Percentiles rank a stretch among this genome's conserved stretches.
These are phyloP conservation scores for Cotoneaster glaucophyllus DNA, from an alignment of 306 rosid species.

Conservation along the genomic window DNA sequence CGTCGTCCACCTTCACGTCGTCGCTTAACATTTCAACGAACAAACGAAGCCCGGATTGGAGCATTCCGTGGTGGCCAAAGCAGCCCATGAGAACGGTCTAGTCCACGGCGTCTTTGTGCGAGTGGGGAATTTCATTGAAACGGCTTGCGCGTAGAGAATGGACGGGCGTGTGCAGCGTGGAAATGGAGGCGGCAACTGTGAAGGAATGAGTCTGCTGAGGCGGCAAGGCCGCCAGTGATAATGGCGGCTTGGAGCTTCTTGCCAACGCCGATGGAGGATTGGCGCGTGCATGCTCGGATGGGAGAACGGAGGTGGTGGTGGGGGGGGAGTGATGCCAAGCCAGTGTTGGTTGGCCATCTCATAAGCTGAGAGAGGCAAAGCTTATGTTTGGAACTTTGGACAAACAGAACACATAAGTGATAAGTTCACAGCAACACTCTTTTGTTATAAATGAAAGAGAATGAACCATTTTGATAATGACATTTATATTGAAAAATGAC, in stretches of 20 bases:
- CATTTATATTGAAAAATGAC: too few relatives aligned
- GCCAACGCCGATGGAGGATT: slow-evolving; percentile 41
- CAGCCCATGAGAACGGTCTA: slow-evolving; percentile 52
- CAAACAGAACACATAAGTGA: neutral
- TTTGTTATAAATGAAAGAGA: too few relatives aligned
- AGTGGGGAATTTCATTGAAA: slow-evolving; percentile 54
- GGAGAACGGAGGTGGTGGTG: slow-evolving; percentile 46
- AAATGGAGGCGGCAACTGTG: slow-evolving; percentile 57
- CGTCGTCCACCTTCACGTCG: slow-evolving; percentile 32
- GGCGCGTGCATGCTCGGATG: slow-evolving; percentile 47
- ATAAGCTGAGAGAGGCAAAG: slow-evolving; percentile 6
- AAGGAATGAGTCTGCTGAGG: slow-evolving; percentile 43
- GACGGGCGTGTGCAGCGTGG: slow-evolving; percentile 11
- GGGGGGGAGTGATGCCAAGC: slow-evolving; percentile 16
- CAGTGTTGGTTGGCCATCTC: slow-evolving; percentile 33
- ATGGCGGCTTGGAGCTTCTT: slow-evolving; percentile 56
- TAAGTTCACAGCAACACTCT: too few relatives aligned
- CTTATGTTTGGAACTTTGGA: neutral
- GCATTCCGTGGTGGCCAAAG: slow-evolving; percentile 28
- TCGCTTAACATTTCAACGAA: slow-evolving; percentile 43
- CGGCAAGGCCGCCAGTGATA: slow-evolving; percentile 38
- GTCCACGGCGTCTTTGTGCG: slow-evolving; percentile 57
- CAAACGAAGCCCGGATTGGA: slow-evolving; percentile 27
- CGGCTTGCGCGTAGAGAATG: slow-evolving; percentile 27
- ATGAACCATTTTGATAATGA: too few relatives aligned